Base-by-base conservation (phyloP, 139 green algal genomes). In the Micromonas pusilla region DNA sequence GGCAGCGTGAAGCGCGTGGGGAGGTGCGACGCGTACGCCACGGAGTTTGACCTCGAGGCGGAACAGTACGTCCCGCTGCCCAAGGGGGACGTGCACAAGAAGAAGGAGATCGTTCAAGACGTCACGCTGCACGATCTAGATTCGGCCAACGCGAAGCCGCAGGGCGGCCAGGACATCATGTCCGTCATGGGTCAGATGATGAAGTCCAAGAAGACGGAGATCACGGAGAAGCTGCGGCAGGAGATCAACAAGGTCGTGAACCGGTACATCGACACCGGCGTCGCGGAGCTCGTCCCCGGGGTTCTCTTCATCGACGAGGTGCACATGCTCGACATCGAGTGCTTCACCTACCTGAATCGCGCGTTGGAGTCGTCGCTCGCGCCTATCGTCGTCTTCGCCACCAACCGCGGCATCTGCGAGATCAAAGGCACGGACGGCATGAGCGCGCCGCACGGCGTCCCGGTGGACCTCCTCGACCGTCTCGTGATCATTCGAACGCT, bases 61-160 rank as follows among this genome's bases (percentile, higher is more conserved):
- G 96, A 99, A 83, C 92, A 97, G 82, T 99, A 99, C 79, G 96
- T 99, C n/a, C 95, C 96, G 0, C 83, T 99, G 82, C 96, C 96
- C 33, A 99, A 99, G 89, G 95, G 95, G 20, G 95, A 99, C 67
- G 95, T 99, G 72, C 95, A 99, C 89, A 99, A 99, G 87, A 92
- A 91, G 72, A 98, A 97, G 85, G 95, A 99, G 86, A 89, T 99
- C 66, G 95, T 99, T 60, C 94, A 99, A 84, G 95, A 99, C 72
- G 95, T 99, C 32, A 98, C 95, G 28, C 87, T 99, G 79, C 95
- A 99, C 82, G 95, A 99, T 82, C 84, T 99, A 72, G 95, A 99
- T 78, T 62, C 85, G 0, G 95, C 95, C 66, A 99, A 99, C 84
- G 95, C 95, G 0, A 82, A 85, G 78, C 95, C 95, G 34, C 86